These are phyloP conservation scores for Astrothelium macrocarpum DNA, from an alignment of 495 filamentous ascomycete genomes.

Conservation along the genomic window DNA sequence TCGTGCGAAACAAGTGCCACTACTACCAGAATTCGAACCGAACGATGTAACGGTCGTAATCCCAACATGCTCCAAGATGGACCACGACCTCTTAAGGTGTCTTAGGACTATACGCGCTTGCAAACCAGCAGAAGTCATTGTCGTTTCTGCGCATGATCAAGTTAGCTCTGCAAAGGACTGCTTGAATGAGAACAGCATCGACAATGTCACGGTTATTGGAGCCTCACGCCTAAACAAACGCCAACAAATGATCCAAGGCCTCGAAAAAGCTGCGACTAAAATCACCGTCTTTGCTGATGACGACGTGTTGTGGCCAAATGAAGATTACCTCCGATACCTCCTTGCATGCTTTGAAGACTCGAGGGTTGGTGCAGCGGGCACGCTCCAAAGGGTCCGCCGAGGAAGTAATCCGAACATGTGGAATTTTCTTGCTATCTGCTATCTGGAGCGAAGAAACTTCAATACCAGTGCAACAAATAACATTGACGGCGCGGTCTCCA, in stretches of 20 bases:
- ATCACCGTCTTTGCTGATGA: conserved; percentile 23
- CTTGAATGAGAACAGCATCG: background rate
- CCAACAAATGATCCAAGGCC: conserved; percentile 14
- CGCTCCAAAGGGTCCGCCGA: conserved; percentile 13
- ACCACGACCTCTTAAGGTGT: conserved; percentile 9
- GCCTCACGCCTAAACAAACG: conserved; percentile 16
- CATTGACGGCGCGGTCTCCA: conserved; percentile 23
- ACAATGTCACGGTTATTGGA: conserved; percentile 10
- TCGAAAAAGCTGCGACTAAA: conserved; percentile 13
- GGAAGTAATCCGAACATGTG: conserved; percentile 12
- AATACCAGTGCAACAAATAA: conserved; percentile 19
- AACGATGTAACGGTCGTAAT: conserved; percentile 16
- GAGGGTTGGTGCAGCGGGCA: conserved; percentile 20
- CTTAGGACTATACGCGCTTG: conserved; percentile 7
- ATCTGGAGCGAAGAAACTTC: conserved; percentile 20
- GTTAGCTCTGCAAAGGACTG: conserved; percentile 6
- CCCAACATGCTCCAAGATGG: conserved; percentile 15
- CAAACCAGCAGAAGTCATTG: conserved; percentile 8
- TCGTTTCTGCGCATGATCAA: conserved; percentile 11
- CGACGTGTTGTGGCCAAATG: conserved; percentile 19
- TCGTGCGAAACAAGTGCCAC: conserved; percentile 9
- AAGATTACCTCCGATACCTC: conserved; percentile 16
- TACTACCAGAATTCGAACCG: conserved; percentile 8
- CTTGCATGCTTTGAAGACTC: conserved; percentile 21
- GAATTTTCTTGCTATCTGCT: conserved; percentile 22